Conservation (phyloP, 2,329 filamentous ascomycete genomes). For the Botrytis squamosa region DNA sequence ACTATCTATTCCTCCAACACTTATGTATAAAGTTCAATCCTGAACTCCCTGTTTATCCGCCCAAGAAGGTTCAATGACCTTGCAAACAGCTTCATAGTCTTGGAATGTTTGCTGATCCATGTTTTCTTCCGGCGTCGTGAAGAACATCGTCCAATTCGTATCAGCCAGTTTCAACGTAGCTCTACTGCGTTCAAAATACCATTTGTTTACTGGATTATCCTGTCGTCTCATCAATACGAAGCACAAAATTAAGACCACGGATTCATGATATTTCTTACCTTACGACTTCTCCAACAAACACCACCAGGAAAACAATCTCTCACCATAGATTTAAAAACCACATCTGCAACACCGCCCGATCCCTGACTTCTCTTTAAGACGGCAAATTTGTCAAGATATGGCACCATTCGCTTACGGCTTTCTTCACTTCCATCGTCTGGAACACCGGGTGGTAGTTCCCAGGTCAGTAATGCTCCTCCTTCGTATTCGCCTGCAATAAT, state of each 20-base stretch:
- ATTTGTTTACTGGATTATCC: conserved; percentile 96
- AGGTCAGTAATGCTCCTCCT: conserved; percentile 90
- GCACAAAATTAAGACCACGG: background rate
- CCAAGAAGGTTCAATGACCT: conserved; percentile 62
- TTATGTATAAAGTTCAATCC: conserved; percentile 45
- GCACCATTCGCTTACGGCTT: conserved; percentile 66
- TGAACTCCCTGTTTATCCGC: conserved; percentile 57
- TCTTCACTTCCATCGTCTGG: conserved; percentile 53
- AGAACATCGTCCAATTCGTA: conserved; percentile 98
- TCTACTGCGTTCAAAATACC: conserved; percentile 91
- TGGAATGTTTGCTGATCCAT: conserved; percentile 54
- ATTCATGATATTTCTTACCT: background rate
- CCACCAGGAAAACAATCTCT: conserved; percentile 82
- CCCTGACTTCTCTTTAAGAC: conserved; percentile 87
- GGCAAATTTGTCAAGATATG: conserved; percentile 96
- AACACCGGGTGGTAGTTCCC: conserved; percentile 72
- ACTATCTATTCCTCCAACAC: background rate
- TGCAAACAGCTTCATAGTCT: conserved; percentile 76
- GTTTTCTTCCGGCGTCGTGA: conserved; percentile 73
- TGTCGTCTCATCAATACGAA: conserved; percentile 42
- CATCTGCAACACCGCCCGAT: conserved; percentile 87
- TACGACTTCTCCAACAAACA: conserved; percentile 81
- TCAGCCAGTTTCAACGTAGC: conserved; percentile 79
- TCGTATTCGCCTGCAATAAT: conserved; percentile 97
- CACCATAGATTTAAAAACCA: conserved; percentile 96